A percentile compares a stretch with the other conserved stretches of the same genome.
Conservation (phyloP, 2,329 filamentous ascomycete species). For the Fusarium subtropicale region DNA sequence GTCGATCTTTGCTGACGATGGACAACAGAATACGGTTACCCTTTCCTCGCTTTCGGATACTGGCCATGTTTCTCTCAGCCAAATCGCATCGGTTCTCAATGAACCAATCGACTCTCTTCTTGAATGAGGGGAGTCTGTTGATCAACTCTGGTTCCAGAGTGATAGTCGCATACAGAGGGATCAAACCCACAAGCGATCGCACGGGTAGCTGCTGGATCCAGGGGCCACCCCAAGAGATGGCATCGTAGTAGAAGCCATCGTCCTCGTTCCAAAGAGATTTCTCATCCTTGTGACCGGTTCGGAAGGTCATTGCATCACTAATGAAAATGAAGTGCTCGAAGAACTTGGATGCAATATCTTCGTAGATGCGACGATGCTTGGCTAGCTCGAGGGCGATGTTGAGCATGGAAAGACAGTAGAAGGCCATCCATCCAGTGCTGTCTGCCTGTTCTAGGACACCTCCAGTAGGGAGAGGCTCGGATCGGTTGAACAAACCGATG, state of each 20-base stretch:
- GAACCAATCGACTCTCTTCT: slow-evolving; percentile 94
- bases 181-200: slow-evolving; percentile 90
- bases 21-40: slow-evolving; percentile 88
- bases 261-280: slow-evolving; percentile 95
- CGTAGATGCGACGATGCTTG: slow-evolving; percentile 94
- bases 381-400: slow-evolving; percentile 96
- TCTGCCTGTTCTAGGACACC: slow-evolving; percentile 96
- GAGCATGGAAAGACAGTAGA: slow-evolving; percentile 95
- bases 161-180: slow-evolving; percentile 90
- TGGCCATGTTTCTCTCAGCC: slow-evolving; percentile 93
- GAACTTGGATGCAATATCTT: slow-evolving; percentile 97
- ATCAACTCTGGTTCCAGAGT: slow-evolving; percentile 95
- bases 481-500: slow-evolving; percentile 97
- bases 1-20: slow-evolving; percentile 91
- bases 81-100: slow-evolving; percentile 87
- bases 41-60: slow-evolving; percentile 89
- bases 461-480: slow-evolving; percentile 91
- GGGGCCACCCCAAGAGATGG: slow-evolving; percentile 94
- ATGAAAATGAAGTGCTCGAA: slow-evolving; percentile 99
- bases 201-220: slow-evolving; percentile 94
- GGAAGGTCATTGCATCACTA: slow-evolving; percentile 95
- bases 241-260: slow-evolving; percentile 98
- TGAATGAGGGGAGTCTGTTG: slow-evolving; percentile 91
- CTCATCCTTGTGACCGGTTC: slow-evolving; percentile 74
- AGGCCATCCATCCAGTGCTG: slow-evolving; percentile 99